A percentile compares a stretch with the other conserved stretches of the same genome.
Conservation (phyloP, 352 stramenopile species). For the Phytophthora pseudosyringae region DNA sequence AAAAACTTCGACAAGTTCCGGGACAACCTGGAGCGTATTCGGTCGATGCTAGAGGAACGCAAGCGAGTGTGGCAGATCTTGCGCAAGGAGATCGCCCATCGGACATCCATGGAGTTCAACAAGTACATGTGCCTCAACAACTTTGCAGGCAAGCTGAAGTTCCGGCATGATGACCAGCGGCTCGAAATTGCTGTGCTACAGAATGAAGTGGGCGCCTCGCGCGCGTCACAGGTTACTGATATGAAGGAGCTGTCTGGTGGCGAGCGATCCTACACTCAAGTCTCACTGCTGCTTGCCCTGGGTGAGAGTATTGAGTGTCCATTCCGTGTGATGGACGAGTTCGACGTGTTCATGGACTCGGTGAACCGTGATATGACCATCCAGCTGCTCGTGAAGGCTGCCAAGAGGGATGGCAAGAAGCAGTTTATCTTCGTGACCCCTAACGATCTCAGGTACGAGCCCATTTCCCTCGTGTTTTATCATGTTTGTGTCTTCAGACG, state of each 20-base stretch:
- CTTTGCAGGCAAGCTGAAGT: slow-evolving; percentile 86
- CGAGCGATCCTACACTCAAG: slow-evolving; percentile 96
- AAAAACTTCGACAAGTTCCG: slow-evolving; percentile 64
- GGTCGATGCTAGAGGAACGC: slow-evolving; percentile 78
- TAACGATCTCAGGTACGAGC: slow-evolving; percentile 82
- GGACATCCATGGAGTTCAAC: slow-evolving; percentile 86
- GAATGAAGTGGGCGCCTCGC: slow-evolving; percentile 75
- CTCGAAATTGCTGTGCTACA: slow-evolving; percentile 84
- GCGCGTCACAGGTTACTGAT: slow-evolving; percentile 91
- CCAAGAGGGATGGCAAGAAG: slow-evolving; percentile 77
- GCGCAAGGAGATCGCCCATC: slow-evolving; percentile 79
- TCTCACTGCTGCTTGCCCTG: slow-evolving; percentile 96
- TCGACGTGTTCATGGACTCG: slow-evolving; percentile 99
- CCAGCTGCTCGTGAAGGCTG: slow-evolving; percentile 91
- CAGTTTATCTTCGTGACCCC: slow-evolving; percentile 92
- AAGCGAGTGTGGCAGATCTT: slow-evolving; percentile 79
- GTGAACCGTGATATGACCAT: slow-evolving; percentile 96
- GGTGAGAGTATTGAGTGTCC: slow-evolving; percentile 91
- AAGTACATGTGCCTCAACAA: slow-evolving; percentile 87
- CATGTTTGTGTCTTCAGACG: too few relatives aligned
- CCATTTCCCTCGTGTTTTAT: slow-evolving; percentile 8
- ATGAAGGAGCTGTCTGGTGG: slow-evolving; percentile 98
- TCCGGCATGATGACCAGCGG: slow-evolving; percentile 75
- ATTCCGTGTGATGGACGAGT: slow-evolving; percentile 99
- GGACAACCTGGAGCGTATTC: slow-evolving; percentile 67